phyloP scores from a whole-genome alignment of 1,139 yeast species.

The Entelexis sorbosivorans region DNA sequence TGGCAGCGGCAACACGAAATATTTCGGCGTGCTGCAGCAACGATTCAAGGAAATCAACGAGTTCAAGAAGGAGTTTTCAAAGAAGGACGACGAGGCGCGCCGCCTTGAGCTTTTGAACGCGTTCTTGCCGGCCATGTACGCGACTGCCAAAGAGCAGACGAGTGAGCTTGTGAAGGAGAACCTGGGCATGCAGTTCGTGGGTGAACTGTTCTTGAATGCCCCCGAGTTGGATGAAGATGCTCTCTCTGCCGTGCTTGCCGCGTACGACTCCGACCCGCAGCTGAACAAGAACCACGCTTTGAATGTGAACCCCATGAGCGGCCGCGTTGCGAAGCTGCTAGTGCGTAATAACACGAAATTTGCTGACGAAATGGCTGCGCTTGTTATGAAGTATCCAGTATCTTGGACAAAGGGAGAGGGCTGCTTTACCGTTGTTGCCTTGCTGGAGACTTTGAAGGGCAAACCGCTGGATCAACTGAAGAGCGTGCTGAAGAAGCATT shows the following conservation, averaged over 20 bases:
- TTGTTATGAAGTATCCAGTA: conserved; percentile 40
- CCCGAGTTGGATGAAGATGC: conserved; percentile 38
- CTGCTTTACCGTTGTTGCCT: conserved; percentile 53
- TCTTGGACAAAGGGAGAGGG: conserved; percentile 76
- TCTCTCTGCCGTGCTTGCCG: conserved; percentile 40
- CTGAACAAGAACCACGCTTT: conserved; percentile 45
- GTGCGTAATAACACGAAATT: conserved; percentile 56
- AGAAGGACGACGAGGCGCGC: conserved; percentile 73
- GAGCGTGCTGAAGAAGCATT: conserved; percentile 41
- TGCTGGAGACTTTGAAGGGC: conserved; percentile 32
- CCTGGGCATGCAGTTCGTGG: conserved; percentile 71
- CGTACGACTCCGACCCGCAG: conserved; percentile 32
- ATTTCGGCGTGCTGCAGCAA: conserved; percentile 54
- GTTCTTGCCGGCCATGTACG: conserved; percentile 57
- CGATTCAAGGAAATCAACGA: conserved; percentile 52
- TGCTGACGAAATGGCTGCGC: conserved; percentile 41
- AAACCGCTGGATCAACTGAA: conserved; percentile 35
- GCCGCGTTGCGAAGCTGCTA: conserved; percentile 66
- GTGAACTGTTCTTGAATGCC: conserved; percentile 50
- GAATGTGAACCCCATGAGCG: conserved; percentile 54
- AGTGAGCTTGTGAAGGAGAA: conserved; percentile 50
- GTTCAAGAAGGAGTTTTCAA: conserved; percentile 54
- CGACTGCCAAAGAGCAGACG: conserved; percentile 40
- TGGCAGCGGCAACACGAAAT: conserved; percentile 64
- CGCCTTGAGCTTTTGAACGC: conserved; percentile 54